Evolutionary conservation across 2,329 filamentous ascomycete species (phyloP).

Genomic region (Ophiostoma sp.): DNA sequence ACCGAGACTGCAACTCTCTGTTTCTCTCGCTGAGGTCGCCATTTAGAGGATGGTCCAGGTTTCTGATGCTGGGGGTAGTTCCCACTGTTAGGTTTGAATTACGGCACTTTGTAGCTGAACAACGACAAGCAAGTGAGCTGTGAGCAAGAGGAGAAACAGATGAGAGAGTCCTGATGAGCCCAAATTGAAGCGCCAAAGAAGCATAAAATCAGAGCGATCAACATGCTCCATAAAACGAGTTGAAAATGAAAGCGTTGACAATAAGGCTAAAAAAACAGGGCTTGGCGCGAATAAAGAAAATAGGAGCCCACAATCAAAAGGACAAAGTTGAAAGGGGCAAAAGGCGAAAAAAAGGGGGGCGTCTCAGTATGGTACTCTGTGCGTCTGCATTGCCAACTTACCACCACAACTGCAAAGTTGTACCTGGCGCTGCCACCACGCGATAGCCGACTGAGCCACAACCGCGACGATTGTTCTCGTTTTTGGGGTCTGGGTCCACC

Average conservation of each 20-base stretch:
- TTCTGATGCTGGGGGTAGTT: background rate
- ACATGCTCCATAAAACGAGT: background rate
- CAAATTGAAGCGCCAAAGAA: background rate
- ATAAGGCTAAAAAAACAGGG: constrained; percentile 2
- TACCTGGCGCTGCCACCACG: background rate
- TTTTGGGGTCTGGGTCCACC: background rate
- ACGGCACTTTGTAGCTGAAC: background rate
- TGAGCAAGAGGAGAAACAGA: background rate
- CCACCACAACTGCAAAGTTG: background rate
- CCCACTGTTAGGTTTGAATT: background rate
- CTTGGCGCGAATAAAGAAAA: background rate
- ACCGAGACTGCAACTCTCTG: background rate
- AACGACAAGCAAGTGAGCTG: background rate
- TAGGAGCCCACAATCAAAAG: too few species aligned
- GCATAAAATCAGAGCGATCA: background rate
- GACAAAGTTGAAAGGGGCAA: background rate
- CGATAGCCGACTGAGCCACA: constrained; percentile 13
- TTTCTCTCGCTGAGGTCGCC: background rate
- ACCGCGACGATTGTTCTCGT: background rate
- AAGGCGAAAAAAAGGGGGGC: background rate
- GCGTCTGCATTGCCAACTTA: background rate
- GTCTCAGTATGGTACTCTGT: too few species aligned
- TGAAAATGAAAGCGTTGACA: background rate
- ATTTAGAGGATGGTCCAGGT: background rate
- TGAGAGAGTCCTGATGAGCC: background rate